These are phyloP conservation scores for Ganoderma leucocontextum DNA, from an alignment of 1,284 basidiomycete genomes.

Conservation along the genomic window DNA sequence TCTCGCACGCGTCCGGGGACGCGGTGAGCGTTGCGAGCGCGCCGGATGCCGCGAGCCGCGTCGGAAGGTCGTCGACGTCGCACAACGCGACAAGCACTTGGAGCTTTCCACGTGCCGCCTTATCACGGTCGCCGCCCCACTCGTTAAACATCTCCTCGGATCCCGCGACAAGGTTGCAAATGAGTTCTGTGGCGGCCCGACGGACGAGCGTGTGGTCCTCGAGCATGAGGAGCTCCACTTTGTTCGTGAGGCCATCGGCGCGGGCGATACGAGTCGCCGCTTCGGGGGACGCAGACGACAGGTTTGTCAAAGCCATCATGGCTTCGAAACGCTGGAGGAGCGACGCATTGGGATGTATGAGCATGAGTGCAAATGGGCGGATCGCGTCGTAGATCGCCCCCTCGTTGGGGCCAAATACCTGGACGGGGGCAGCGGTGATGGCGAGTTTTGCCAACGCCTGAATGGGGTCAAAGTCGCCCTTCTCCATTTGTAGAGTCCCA, in stretches of 20 bases:
- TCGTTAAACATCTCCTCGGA: conserved; percentile 78
- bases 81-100: conserved; percentile 87
- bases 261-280: conserved; percentile 71
- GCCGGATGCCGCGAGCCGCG: conserved; percentile 86
- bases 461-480: conserved; percentile 69
- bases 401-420: conserved; percentile 87
- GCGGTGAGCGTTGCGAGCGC: conserved; percentile 82
- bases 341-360: conserved; percentile 72
- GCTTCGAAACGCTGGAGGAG: conserved; percentile 91
- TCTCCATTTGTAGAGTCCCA: conserved; percentile 46
- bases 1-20: conserved; percentile 66
- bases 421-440: conserved; percentile 89
- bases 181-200: conserved; percentile 89
- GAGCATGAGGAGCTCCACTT: conserved; percentile 83
- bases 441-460: conserved; percentile 94
- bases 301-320: conserved; percentile 95
- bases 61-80: conserved; percentile 84
- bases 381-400: conserved; percentile 84
- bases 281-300: conserved; percentile 80
- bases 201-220: conserved; percentile 87
- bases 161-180: conserved; percentile 90
- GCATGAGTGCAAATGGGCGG: conserved; percentile 75
- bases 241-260: conserved; percentile 68
- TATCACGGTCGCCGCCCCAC: conserved; percentile 59
- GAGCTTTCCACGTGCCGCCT: conserved; percentile 66